A percentile compares a stretch with the other conserved stretches of the same genome.
phyloP scores from a whole-genome alignment of 192 early-diverging fungal species.

The Coemansia sp. region DNA sequence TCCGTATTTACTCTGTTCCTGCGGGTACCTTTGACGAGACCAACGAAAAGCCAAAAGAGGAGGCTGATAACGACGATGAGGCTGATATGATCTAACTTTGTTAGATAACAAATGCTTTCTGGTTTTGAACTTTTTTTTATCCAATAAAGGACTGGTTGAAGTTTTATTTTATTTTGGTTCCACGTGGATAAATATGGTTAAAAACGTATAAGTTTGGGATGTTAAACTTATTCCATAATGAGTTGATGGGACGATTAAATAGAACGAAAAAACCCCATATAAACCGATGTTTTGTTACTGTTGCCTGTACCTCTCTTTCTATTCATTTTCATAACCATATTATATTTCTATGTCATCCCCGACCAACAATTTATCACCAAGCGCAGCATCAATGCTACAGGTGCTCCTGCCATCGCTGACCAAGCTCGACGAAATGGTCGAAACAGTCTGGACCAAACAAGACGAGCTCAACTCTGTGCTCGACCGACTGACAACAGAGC shows the following conservation, averaged over 20 bases:
- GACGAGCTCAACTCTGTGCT: constrained; percentile 45
- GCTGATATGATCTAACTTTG: neutral
- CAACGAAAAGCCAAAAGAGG: constrained; percentile 14
- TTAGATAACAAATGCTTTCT: no score
- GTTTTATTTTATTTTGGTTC: no score
- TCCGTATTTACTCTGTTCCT: constrained; percentile 81
- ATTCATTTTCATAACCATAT: neutral
- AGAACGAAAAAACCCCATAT: no score
- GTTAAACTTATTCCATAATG: no score
- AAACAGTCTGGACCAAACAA: constrained; percentile 46
- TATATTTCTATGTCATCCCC: neutral
- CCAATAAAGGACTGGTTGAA: no score
- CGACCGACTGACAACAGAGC: constrained; percentile 37
- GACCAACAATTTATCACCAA: constrained; percentile 6
- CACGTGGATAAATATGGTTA: no score
- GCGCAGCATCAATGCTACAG: constrained; percentile 45
- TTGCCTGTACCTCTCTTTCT: no score
- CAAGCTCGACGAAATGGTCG: constrained; percentile 34
- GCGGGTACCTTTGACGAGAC: constrained; percentile 63
- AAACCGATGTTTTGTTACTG: no score
- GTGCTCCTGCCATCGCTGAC: constrained; percentile 47
- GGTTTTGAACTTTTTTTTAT: no score
- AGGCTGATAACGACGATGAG: neutral
- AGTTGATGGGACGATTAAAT: no score
- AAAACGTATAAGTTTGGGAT: no score